Evolutionary conservation across 148 eudicot species (phyloP).

Genomic region (Fallopia convolvulus): DNA sequence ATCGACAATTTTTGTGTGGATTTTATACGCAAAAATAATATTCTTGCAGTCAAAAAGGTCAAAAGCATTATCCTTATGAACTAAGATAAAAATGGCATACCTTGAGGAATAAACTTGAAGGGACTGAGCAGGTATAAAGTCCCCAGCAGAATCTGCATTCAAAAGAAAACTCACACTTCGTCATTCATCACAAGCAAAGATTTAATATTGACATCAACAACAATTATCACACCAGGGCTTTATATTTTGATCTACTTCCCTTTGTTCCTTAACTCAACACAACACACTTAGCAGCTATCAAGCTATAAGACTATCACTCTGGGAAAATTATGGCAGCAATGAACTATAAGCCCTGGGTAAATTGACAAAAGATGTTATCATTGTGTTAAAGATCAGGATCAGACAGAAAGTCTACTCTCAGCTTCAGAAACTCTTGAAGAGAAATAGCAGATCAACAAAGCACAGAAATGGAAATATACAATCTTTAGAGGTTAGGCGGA

Average conservation of each 20-base stretch:
- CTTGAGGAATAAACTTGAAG: conserved; percentile 45
- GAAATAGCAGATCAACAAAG: neutral
- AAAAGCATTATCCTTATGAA: neutral
- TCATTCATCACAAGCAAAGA: neutral
- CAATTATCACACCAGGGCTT: neutral
- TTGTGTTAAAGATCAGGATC: neutral
- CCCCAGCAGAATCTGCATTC: conserved; percentile 42
- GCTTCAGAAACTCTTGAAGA: neutral
- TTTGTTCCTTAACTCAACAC: neutral
- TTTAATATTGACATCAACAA: neutral
- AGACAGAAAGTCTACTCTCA: neutral
- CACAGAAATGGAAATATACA: neutral
- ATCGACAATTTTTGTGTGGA: too few relatives aligned
- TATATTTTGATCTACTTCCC: neutral
- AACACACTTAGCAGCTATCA: too few relatives aligned
- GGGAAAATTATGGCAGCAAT: neutral
- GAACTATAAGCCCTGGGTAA: neutral
- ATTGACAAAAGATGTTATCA: neutral
- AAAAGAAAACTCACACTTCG: neutral
- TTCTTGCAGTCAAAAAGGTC: neutral
- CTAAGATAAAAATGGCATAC: conserved; percentile 18
- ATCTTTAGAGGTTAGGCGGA: neutral
- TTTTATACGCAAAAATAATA: too few relatives aligned
- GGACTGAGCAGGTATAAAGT: conserved; percentile 31
- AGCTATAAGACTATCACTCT: too few relatives aligned